Conservation (phyloP, 208 protist species). For the Crithidia acanthocephali region DNA sequence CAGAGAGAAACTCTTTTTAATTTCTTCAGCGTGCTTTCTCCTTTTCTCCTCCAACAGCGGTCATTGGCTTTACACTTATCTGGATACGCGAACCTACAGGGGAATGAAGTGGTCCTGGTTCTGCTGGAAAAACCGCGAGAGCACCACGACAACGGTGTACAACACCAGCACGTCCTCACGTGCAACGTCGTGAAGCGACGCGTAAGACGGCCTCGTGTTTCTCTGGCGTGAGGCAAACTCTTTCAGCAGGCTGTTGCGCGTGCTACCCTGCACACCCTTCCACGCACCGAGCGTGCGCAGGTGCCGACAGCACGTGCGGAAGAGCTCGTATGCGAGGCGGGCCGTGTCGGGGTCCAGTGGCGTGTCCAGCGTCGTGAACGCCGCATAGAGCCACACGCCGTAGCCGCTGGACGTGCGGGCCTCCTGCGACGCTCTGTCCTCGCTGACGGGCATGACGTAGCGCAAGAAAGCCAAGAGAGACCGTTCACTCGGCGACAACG, state of each 20-base stretch:
- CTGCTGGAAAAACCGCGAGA: constrained; percentile 80
- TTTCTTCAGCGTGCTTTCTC: no score
- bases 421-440: not conserved
- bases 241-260: constrained; percentile 49
- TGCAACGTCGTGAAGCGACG: constrained; percentile 46
- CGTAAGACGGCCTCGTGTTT: constrained; percentile 32
- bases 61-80: no score
- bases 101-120: constrained; percentile 84
- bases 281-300: constrained; percentile 58
- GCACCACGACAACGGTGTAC: constrained; percentile 70
- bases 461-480: constrained; percentile 47
- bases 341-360: constrained; percentile 85
- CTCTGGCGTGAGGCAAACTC: constrained; percentile 21
- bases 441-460: constrained; percentile 42
- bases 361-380: constrained; percentile 63
- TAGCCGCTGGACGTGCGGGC: constrained; percentile 41
- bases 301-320: constrained; percentile 69
- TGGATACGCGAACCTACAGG: constrained; percentile 43
- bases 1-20: no score
- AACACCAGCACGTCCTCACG: constrained; percentile 70
- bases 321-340: constrained; percentile 69
- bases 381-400: constrained; percentile 72
- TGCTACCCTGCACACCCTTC: constrained; percentile 44
- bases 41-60: no score
- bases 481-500: constrained; percentile 15